Base-by-base conservation (phyloP, 345 rosid species). In the Euphorbia pulcherrima region DNA sequence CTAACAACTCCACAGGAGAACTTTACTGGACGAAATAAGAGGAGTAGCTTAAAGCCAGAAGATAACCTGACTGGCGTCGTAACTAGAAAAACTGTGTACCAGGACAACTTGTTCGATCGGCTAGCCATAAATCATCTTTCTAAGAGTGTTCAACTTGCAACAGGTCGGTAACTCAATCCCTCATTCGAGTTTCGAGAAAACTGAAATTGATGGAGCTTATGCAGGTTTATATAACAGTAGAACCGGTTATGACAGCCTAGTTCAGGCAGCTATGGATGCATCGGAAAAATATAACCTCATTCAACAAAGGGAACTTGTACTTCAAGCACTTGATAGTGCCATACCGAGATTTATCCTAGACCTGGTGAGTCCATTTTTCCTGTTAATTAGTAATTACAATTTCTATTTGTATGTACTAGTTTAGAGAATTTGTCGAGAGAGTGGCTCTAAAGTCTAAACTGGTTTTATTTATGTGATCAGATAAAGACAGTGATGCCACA, bases 191-290 rank as follows among this genome's bases (percentile, higher is more conserved):
- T 24, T 24, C 3, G 26, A 41, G 56, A 26, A 47, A 29, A 28
- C 26, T 30, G 18, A 58, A 58, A 12, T 28, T 16, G 52, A 75
- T 5, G 29, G 13, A 29, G 8, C 17, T 1, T 24, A 4, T 39
- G 80, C 81, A 84, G 91, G 85, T 47, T 53, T 79, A 40, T 80
- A 72, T 53, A 90, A 53, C 67, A 54, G 35, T 39, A 78, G 74
- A 77, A 75, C 62, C 5, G 90, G 87, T 23, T 90, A 88, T 47
- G 89, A 82, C 54, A 78, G 86, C 73, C 74, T 90, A 86, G 87
- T 87, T 52, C 90, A 85, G 80, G 85, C 92, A 56, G 81, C 92
- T 0, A 65, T 47, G 35, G 88, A 78, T 24, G 84, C 79, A 26
- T 79, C 83, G 3, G 37, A 69, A 74, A 88, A 75, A 80, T 83